These are phyloP conservation scores for Scenedesmus sp. DNA, from an alignment of 163 green algal species.

Conservation along the genomic window DNA sequence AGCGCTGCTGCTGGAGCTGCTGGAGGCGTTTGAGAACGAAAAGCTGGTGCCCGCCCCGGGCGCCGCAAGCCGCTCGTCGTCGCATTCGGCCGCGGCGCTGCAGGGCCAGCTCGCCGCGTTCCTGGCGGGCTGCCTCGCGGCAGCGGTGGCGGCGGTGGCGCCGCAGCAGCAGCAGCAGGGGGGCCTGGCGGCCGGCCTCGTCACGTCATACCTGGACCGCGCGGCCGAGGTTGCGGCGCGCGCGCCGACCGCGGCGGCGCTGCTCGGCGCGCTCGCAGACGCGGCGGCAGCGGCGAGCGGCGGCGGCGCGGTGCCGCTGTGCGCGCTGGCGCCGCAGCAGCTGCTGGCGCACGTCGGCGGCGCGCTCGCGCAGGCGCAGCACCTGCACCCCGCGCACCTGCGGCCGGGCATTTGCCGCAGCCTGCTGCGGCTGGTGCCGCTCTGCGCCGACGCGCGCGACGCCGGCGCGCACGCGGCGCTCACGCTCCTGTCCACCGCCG, in stretches of 20 bases:
- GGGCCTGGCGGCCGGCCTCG: background rate
- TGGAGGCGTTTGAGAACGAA: slow-evolving; percentile 42
- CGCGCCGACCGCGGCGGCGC: background rate
- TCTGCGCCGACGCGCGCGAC: background rate
- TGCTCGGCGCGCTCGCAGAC: background rate
- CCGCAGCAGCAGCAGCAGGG: slow-evolving; percentile 9
- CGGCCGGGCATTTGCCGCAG: background rate
- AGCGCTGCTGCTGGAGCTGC: slow-evolving; percentile 45
- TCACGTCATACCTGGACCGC: background rate
- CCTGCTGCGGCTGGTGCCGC: slow-evolving; percentile 7
- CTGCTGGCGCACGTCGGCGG: slow-evolving; percentile 7
- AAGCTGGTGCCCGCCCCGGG: slow-evolving; percentile 41
- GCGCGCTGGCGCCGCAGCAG: background rate
- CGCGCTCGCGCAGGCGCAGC: background rate
- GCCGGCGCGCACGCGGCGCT: slow-evolving; percentile 4
- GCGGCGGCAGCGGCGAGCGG: slow-evolving; percentile 20
- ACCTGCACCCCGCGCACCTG: slow-evolving; percentile 16
- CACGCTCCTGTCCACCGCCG: background rate
- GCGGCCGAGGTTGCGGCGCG: slow-evolving; percentile 8
- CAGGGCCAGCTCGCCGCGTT: slow-evolving; percentile 37
- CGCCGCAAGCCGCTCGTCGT: slow-evolving; percentile 2
- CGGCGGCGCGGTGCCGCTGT: background rate
- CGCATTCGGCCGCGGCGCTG: slow-evolving; percentile 9
- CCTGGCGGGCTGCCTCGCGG: slow-evolving; percentile 16
- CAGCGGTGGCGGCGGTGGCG: background rate